phyloP scores from a whole-genome alignment of 1,139 yeast genomes.

The Protomyces inundatus region DNA sequence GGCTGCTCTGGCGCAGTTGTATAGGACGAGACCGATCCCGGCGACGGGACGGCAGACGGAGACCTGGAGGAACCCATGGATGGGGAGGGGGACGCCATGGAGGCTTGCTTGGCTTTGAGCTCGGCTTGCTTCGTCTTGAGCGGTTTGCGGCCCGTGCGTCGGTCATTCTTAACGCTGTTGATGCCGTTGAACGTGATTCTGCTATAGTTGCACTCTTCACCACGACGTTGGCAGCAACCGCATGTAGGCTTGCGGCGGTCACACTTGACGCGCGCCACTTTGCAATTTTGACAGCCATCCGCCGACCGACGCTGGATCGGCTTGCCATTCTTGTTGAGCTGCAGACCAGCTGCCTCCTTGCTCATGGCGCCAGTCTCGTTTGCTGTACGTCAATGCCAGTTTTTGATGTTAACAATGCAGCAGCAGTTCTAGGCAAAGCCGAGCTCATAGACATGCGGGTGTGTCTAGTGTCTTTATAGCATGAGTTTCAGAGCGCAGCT shows the following conservation, averaged over 20 bases:
- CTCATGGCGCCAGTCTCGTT: background rate
- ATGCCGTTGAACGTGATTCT: constrained; percentile 17
- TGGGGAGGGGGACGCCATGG: background rate
- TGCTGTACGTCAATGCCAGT: too few species aligned
- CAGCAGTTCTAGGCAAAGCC: too few species aligned
- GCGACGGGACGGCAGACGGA: background rate
- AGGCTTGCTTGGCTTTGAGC: too few species aligned
- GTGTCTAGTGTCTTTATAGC: too few species aligned
- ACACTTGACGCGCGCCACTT: constrained; percentile 15
- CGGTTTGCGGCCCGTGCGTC: constrained; percentile 18
- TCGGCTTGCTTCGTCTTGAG: background rate
- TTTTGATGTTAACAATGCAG: too few species aligned
- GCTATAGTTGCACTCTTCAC: constrained; percentile 13
- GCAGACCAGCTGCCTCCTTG: background rate
- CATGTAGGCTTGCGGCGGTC: constrained; percentile 15
- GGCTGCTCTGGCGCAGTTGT: background rate
- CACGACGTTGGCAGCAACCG: constrained; percentile 7
- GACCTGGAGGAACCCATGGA: background rate
- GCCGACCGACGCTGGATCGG: background rate
- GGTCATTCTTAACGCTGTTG: constrained; percentile 14
- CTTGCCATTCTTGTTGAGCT: background rate
- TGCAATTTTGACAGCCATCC: constrained; percentile 23
- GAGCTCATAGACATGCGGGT: too few species aligned
- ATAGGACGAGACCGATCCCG: too few species aligned
- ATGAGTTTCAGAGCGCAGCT: too few species aligned